phyloP scores from a whole-genome alignment of 2,329 filamentous ascomycete species.

The Chrysoporthe deuterocubensis region DNA sequence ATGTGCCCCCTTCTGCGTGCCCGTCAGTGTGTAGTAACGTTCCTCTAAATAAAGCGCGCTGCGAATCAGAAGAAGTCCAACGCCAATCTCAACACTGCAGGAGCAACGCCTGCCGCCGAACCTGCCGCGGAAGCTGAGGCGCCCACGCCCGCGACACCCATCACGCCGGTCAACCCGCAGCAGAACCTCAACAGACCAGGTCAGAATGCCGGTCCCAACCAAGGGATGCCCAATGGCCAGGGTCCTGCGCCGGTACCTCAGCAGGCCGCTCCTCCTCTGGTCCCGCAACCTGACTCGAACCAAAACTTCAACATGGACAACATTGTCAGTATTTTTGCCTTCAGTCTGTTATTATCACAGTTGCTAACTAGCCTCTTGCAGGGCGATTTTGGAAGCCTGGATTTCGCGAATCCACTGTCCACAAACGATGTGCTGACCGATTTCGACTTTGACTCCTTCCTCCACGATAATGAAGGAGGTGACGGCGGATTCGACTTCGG shows the following conservation, averaged over 20 bases:
- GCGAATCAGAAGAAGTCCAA: constrained; percentile 67
- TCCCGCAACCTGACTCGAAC: constrained; percentile 51
- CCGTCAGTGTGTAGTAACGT: constrained; percentile 22
- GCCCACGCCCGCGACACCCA: constrained; percentile 63
- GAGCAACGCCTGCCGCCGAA: constrained; percentile 63
- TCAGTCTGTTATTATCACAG: neutral
- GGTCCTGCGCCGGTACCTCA: constrained; percentile 49
- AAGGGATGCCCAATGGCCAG: constrained; percentile 48
- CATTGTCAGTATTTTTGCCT: constrained; percentile 47
- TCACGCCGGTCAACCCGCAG: constrained; percentile 59
- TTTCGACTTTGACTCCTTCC: constrained; percentile 71
- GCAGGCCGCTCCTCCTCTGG: constrained; percentile 47
- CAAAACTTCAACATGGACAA: constrained; percentile 55
- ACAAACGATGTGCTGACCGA: constrained; percentile 64
- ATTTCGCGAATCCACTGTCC: constrained; percentile 59
- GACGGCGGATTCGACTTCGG: constrained; percentile 59
- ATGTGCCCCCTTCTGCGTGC: constrained; percentile 26
- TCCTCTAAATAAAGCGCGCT: constrained; percentile 41
- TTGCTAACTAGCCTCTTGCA: constrained; percentile 32
- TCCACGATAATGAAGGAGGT: constrained; percentile 60
- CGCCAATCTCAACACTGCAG: constrained; percentile 53
- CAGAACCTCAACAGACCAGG: constrained; percentile 53
- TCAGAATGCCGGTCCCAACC: constrained; percentile 45
- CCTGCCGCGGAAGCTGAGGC: constrained; percentile 59
- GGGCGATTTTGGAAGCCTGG: constrained; percentile 52